Conservation (phyloP, 169 alveolate species). For the Plasmodium gallinaceum region DNA sequence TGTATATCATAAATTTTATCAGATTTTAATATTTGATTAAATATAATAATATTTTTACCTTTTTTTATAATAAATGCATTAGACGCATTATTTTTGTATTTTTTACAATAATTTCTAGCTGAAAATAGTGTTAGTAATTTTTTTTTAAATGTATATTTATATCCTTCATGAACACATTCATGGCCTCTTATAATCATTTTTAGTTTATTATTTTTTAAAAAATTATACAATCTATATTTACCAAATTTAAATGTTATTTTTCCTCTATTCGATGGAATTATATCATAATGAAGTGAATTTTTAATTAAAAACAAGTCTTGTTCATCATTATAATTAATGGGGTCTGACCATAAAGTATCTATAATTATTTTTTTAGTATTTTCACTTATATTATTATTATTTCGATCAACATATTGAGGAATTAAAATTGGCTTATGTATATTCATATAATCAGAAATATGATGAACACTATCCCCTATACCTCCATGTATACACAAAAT, state of each 20-base stretch:
- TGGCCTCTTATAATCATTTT: slow-evolving; percentile 93
- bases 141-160: slow-evolving; percentile 94
- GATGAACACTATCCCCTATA: slow-evolving; percentile 90
- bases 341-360: slow-evolving; percentile 89
- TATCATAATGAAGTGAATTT: slow-evolving; percentile 84
- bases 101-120: slow-evolving; percentile 95
- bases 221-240: slow-evolving; percentile 90
- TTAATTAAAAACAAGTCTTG: slow-evolving; percentile 84
- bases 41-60: slow-evolving; percentile 25
- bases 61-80: slow-evolving; percentile 45
- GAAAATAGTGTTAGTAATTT: slow-evolving; percentile 92
- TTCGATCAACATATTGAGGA: slow-evolving; percentile 43
- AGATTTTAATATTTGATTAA: slow-evolving; percentile 55
- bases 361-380: slow-evolving; percentile 61
- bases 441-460: slow-evolving; percentile 87
- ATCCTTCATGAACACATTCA: slow-evolving; percentile 96
- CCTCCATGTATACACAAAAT: slow-evolving; percentile 96
- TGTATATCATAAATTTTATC: not conserved
- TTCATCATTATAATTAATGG: slow-evolving; percentile 93
- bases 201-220: slow-evolving; percentile 88
- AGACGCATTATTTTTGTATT: slow-evolving; percentile 87
- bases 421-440: slow-evolving; percentile 57
- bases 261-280: slow-evolving; percentile 93
- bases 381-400: slow-evolving; percentile 15
- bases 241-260: slow-evolving; percentile 95